Conservation (phyloP, 1,139 yeast genomes). For the Ogataea hybrid region DNA sequence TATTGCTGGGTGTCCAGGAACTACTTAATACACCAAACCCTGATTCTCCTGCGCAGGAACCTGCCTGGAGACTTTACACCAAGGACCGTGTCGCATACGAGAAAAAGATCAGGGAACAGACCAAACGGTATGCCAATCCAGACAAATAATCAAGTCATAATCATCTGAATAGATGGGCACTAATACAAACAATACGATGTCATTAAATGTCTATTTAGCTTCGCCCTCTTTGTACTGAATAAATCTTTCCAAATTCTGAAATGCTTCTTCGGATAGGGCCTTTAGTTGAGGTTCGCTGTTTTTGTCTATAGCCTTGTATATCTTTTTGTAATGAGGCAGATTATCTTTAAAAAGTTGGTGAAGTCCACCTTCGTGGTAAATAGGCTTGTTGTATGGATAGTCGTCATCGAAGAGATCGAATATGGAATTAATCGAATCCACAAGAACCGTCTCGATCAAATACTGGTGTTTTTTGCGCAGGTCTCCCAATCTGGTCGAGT, state of each 20-base stretch:
- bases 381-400: constrained; percentile 62
- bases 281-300: constrained; percentile 57
- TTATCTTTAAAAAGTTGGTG: constrained; percentile 41
- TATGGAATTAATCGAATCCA: constrained; percentile 62
- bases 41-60: constrained; percentile 95
- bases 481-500: constrained; percentile 13
- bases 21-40: constrained; percentile 88
- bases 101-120: constrained; percentile 78
- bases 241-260: constrained; percentile 68
- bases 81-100: constrained; percentile 69
- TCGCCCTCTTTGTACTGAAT: constrained; percentile 65
- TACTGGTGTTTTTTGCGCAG: constrained; percentile 26
- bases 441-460: constrained; percentile 36
- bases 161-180: not conserved
- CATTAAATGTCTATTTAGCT: constrained; percentile 6
- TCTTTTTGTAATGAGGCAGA: constrained; percentile 47
- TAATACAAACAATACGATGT: not conserved
- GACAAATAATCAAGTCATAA: constrained; percentile 10
- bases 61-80: constrained; percentile 86
- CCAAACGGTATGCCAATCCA: constrained; percentile 55
- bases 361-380: constrained; percentile 61
- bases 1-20: constrained; percentile 90
- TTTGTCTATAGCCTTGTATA: constrained; percentile 67
- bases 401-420: constrained; percentile 85
- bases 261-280: constrained; percentile 65